Percentiles rank a stretch among this genome's conserved stretches.
These are phyloP conservation scores for Jasminum sambac DNA, from an alignment of 257 asterid genomes.

Conservation along the genomic window DNA sequence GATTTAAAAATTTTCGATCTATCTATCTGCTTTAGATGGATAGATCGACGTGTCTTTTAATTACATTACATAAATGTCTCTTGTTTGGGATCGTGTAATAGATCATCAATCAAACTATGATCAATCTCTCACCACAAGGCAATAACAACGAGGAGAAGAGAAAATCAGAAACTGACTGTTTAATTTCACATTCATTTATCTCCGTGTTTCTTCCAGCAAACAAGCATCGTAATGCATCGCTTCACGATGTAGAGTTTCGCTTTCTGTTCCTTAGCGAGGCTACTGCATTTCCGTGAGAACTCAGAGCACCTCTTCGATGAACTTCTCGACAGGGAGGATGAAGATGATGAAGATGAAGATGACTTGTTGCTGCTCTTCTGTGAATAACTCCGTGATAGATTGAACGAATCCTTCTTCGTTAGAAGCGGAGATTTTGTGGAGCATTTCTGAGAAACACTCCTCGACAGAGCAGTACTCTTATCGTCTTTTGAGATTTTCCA, in stretches of 20 bases:
- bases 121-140: conserved; percentile 40
- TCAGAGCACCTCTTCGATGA: conserved; percentile 53
- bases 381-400: conserved; percentile 52
- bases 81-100: conserved; percentile 41
- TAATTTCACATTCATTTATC: conserved; percentile 48
- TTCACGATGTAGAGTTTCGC: conserved; percentile 83
- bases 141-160: conserved; percentile 6
- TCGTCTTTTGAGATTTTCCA: conserved; percentile 62
- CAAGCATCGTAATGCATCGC: conserved; percentile 78
- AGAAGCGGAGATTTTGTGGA: conserved; percentile 37
- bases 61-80: conserved; percentile 22
- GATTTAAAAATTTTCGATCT: no score
- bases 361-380: conserved; percentile 35
- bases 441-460: conserved; percentile 53
- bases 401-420: conserved; percentile 47
- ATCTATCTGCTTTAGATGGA: no score
- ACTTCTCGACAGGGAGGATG: conserved; percentile 44
- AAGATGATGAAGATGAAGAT: conserved; percentile 40
- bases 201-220: conserved; percentile 66
- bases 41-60: no score
- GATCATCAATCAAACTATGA: conserved; percentile 28
- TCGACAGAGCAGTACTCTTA: conserved; percentile 38
- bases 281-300: conserved; percentile 64
- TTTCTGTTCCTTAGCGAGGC: conserved; percentile 79
- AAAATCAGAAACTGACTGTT: conserved; percentile 2